phyloP scores from a whole-genome alignment of 208 protist genomes.

The Balamuthia mandrillaris region DNA sequence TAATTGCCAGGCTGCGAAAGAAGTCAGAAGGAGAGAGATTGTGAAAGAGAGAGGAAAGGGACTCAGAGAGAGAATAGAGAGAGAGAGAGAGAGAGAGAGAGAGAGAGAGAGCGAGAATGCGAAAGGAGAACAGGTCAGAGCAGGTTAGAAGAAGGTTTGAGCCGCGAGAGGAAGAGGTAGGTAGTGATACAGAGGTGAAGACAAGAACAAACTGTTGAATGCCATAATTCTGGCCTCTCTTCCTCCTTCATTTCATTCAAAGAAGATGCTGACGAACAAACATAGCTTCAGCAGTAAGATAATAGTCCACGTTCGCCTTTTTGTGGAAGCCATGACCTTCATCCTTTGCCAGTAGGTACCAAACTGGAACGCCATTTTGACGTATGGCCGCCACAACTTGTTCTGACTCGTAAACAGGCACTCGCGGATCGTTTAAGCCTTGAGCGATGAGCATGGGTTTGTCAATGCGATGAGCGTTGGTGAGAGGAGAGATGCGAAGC shows the following conservation, averaged over 20 bases:
- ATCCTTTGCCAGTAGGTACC: conserved; percentile 27
- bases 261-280: background rate
- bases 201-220: too few relatives aligned
- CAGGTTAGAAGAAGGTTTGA: too few relatives aligned
- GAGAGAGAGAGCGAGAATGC: too few relatives aligned
- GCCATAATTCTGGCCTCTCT: background rate
- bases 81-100: too few relatives aligned
- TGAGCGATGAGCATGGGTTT: conserved; percentile 28
- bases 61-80: too few relatives aligned
- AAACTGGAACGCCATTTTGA: background rate
- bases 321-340: conserved; percentile 31
- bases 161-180: too few relatives aligned
- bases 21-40: too few relatives aligned
- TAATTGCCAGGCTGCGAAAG: too few relatives aligned
- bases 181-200: too few relatives aligned
- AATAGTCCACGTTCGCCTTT: conserved; percentile 13
- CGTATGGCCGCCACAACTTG: background rate
- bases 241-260: background rate
- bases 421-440: conserved; percentile 1
- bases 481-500: background rate
- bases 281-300: background rate
- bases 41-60: too few relatives aligned
- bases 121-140: too few relatives aligned
- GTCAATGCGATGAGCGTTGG: background rate
- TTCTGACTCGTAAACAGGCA: background rate